These are phyloP conservation scores for Pyrenopolyporus hunteri DNA, from an alignment of 495 filamentous ascomycete genomes.

Conservation along the genomic window DNA sequence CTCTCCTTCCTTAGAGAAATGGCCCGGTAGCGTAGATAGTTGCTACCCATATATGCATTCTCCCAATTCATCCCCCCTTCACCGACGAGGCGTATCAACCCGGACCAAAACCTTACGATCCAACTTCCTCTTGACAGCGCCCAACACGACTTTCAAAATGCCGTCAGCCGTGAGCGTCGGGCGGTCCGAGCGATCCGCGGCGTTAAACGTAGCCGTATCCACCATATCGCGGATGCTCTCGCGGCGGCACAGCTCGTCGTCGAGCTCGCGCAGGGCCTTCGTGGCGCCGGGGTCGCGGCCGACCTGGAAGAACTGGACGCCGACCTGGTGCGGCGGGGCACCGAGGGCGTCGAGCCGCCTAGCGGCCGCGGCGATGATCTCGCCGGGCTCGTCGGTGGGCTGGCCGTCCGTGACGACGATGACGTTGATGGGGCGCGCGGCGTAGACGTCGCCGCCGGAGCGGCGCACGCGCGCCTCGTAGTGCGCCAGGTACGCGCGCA, in stretches of 20 bases:
- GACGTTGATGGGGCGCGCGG: constrained; percentile 85
- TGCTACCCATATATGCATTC: too few species aligned
- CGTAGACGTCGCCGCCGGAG: constrained; percentile 50
- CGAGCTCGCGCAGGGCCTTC: constrained; percentile 71
- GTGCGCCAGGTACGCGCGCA: constrained; percentile 68
- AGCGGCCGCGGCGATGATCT: constrained; percentile 69
- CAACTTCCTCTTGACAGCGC: constrained; percentile 68
- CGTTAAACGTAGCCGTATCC: constrained; percentile 83
- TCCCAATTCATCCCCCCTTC: neutral
- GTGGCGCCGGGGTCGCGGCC: constrained; percentile 72
- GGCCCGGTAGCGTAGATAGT: too few species aligned
- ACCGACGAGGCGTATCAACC: constrained; percentile 9
- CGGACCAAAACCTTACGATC: constrained; percentile 54
- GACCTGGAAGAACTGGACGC: constrained; percentile 97
- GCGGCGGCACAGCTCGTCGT: constrained; percentile 70
- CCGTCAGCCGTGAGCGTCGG: constrained; percentile 58
- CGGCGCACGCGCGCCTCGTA: constrained; percentile 45
- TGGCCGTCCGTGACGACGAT: constrained; percentile 93
- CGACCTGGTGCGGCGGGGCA: constrained; percentile 84
- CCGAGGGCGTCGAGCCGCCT: constrained; percentile 71
- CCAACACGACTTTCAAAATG: constrained; percentile 84
- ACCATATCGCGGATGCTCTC: constrained; percentile 83
- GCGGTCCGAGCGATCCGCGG: constrained; percentile 46
- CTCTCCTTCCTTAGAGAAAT: too few species aligned
- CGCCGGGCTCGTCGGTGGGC: constrained; percentile 81